phyloP scores from a whole-genome alignment of 257 asterid genomes.

The Solanum acaule region DNA sequence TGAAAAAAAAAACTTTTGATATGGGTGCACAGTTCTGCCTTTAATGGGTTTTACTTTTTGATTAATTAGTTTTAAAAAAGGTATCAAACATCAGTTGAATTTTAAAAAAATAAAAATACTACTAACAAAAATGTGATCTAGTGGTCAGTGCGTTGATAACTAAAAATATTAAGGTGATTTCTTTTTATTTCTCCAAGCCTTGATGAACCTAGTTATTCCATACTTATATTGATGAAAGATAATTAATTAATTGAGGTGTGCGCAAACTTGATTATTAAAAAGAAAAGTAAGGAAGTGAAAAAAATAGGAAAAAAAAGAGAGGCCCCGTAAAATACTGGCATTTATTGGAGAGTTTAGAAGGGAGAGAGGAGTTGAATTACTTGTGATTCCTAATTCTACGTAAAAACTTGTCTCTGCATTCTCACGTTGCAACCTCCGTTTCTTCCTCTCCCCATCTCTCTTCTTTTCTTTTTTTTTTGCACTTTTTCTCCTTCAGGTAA shows the following conservation, averaged over 20 bases:
- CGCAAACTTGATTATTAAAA: neutral
- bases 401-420: neutral
- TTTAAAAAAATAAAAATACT: too few species aligned
- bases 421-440: neutral
- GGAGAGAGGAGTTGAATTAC: neutral
- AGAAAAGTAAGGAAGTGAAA: neutral
- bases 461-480: neutral
- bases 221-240: neutral
- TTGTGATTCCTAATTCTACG: neutral
- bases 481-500: neutral
- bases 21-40: neutral
- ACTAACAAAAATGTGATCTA: neutral
- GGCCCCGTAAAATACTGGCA: slow-evolving; percentile 4
- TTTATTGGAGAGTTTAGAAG: neutral
- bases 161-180: neutral
- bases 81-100: neutral
- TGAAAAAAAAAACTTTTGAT: neutral
- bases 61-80: neutral
- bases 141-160: neutral
- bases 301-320: neutral
- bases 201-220: neutral
- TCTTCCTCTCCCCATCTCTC: neutral
- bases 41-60: neutral
- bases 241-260: neutral
- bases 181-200: neutral